These are phyloP conservation scores for Botrytis fabae DNA, from an alignment of 2,329 filamentous ascomycete species.

Conservation along the genomic window DNA sequence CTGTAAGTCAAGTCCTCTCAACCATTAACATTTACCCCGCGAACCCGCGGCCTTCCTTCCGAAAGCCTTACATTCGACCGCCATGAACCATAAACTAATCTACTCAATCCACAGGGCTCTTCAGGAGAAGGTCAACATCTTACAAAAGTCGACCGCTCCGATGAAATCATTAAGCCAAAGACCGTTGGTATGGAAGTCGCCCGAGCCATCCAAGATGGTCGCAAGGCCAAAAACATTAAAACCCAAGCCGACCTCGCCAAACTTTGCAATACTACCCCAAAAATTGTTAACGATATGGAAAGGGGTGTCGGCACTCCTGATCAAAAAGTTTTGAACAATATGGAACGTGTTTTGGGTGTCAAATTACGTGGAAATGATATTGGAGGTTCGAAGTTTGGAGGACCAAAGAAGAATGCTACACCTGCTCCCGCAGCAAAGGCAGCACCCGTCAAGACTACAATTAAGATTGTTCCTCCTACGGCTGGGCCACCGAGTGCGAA, in stretches of 20 bases:
- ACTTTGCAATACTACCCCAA: constrained; percentile 83
- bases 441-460: constrained; percentile 27
- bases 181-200: constrained; percentile 80
- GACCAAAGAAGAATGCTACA: constrained; percentile 43
- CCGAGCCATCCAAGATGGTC: constrained; percentile 76
- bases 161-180: constrained; percentile 98
- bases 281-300: constrained; percentile 83
- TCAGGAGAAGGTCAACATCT: constrained; percentile 80
- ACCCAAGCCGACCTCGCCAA: constrained; percentile 86
- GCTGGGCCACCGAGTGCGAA: constrained; percentile 1
- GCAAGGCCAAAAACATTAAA: constrained; percentile 82
- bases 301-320: constrained; percentile 74
- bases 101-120: constrained; percentile 16
- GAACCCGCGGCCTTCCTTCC: constrained; percentile 8
- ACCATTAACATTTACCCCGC: background rate
- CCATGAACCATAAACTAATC: constrained; percentile 22
- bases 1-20: constrained; percentile 56
- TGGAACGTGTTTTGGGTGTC: constrained; percentile 85
- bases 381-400: constrained; percentile 74
- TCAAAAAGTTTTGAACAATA: constrained; percentile 74
- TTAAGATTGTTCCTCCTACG: constrained; percentile 16
- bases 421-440: constrained; percentile 10
- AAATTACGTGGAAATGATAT: constrained; percentile 85
- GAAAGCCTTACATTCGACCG: background rate
- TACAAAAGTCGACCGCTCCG: constrained; percentile 94